Percentiles rank a stretch among this genome's conserved stretches.
These are phyloP conservation scores for Daldinia sp. DNA, from an alignment of 2,329 filamentous ascomycete species.

Conservation along the genomic window DNA sequence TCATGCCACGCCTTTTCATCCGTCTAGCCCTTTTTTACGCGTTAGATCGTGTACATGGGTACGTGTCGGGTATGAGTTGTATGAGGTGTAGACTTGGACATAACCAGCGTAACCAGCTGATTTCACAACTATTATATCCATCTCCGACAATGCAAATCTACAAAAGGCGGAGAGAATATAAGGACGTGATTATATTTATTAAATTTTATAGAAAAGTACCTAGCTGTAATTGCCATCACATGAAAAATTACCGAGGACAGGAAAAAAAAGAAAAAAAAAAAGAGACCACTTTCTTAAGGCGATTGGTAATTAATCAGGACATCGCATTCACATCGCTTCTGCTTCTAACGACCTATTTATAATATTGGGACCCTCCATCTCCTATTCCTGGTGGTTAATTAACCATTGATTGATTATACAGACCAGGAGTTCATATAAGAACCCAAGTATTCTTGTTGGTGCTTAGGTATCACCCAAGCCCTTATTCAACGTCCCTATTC, in stretches of 20 bases:
- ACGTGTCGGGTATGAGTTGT: background rate
- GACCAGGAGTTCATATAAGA: background rate
- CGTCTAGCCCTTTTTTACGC: background rate
- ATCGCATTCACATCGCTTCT: background rate
- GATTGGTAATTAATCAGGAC: background rate
- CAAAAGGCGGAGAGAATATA: no score
- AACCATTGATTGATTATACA: background rate
- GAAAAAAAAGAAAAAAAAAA: background rate
- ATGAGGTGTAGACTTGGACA: no score
- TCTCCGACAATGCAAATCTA: background rate
- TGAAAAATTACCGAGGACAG: background rate
- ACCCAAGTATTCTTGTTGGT: background rate
- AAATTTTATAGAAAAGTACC: no score
- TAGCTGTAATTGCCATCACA: no score
- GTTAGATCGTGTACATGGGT: constrained; percentile 3
- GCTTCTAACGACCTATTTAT: background rate
- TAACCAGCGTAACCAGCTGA: background rate
- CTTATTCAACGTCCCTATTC: constrained; percentile 1
- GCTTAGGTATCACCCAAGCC: constrained; percentile 7
- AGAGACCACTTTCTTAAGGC: background rate
- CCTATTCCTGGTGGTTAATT: background rate
- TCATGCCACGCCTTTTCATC: background rate
- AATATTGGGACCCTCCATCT: background rate
- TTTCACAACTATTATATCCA: background rate
- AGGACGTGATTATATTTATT: no score